Percentiles rank a stretch among this genome's conserved stretches.
These are phyloP conservation scores for Lentinula boryana DNA, from an alignment of 768 basidiomycete species.

Conservation along the genomic window DNA sequence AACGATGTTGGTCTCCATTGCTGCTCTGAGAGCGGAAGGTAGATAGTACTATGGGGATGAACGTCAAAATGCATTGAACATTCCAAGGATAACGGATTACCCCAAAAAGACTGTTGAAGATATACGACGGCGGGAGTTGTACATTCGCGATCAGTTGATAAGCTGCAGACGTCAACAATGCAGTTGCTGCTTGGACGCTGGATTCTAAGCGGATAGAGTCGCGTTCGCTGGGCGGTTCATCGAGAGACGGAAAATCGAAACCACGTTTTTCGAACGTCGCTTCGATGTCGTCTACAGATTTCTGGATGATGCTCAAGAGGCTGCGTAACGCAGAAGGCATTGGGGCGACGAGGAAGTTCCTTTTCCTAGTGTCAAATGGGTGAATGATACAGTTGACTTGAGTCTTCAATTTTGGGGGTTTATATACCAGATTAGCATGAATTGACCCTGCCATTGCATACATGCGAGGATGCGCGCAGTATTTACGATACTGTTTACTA, in stretches of 20 bases:
- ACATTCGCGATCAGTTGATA: slow-evolving; percentile 1
- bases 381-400: background rate
- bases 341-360: background rate
- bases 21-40: slow-evolving; percentile 13
- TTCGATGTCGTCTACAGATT: slow-evolving; percentile 1
- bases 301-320: background rate
- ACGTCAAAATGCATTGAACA: background rate
- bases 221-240: background rate
- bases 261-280: background rate
- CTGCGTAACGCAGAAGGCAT: background rate
- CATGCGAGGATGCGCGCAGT: background rate
- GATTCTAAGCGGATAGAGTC: background rate
- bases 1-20: slow-evolving; percentile 16
- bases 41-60: slow-evolving; percentile 10
- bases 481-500: background rate
- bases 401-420: background rate
- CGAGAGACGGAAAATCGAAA: background rate
- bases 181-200: background rate
- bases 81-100: background rate
- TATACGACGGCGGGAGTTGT: background rate
- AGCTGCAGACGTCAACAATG: background rate
- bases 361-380: background rate
- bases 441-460: background rate
- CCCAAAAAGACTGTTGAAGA: slow-evolving; percentile 2
- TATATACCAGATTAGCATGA: background rate